A percentile compares a stretch with the other conserved stretches of the same genome.
Conservation (phyloP, 208 protist genomes). For the Giardia muris region DNA sequence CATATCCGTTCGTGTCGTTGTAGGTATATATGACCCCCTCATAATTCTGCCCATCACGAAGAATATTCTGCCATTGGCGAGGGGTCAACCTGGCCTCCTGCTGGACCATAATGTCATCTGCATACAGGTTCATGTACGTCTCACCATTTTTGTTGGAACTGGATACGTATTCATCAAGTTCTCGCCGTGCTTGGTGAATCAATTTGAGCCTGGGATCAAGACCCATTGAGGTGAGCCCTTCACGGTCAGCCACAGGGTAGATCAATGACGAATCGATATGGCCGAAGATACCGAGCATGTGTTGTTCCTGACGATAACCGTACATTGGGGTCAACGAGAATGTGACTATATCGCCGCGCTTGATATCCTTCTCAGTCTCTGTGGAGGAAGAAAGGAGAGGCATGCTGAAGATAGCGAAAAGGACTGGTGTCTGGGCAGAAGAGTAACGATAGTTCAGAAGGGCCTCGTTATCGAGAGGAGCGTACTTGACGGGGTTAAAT, state of each 20-base stretch:
- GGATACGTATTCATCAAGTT: too few relatives aligned
- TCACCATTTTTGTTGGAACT: too few relatives aligned
- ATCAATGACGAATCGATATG: too few relatives aligned
- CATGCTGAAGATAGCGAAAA: neutral
- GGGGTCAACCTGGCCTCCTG: neutral
- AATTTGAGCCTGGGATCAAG: too few relatives aligned
- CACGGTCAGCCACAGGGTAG: too few relatives aligned
- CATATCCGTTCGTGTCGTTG: neutral
- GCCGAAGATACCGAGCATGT: too few relatives aligned
- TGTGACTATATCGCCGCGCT: neutral
- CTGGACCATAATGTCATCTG: neutral
- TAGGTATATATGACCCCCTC: neutral
- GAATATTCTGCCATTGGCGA: neutral
- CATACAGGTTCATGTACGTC: neutral
- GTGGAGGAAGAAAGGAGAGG: neutral
- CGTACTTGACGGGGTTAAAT: neutral
- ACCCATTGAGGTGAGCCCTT: too few relatives aligned
- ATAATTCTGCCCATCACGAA: neutral
- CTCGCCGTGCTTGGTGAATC: too few relatives aligned
- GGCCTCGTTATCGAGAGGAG: neutral
- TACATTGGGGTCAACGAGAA: neutral
- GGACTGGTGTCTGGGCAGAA: neutral
- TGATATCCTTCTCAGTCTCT: neutral
- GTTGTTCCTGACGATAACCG: too few relatives aligned
- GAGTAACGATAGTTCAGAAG: neutral